phyloP scores from a whole-genome alignment of 2,329 filamentous ascomycete genomes.

The Metarhizium humberi region DNA sequence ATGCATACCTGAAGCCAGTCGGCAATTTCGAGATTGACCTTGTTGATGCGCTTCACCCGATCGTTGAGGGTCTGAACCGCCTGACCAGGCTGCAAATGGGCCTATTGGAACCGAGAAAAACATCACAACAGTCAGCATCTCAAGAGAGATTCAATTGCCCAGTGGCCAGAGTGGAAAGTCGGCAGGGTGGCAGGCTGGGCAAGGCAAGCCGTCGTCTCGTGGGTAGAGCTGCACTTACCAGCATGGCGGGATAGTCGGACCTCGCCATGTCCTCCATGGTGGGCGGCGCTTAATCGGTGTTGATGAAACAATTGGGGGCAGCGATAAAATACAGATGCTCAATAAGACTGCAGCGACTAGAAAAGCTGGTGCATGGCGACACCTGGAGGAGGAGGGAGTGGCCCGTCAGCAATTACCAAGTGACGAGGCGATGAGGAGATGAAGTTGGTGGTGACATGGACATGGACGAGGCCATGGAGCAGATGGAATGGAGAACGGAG shows the following conservation, averaged over 20 bases:
- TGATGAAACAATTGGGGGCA: not conserved
- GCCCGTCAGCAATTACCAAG: constrained; percentile 8
- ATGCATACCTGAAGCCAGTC: constrained; percentile 85
- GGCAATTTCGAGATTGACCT: constrained; percentile 82
- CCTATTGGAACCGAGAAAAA: constrained; percentile 39
- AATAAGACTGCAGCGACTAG: constrained; percentile 10
- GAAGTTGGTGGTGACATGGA: constrained; percentile 1
- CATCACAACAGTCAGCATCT: not conserved
- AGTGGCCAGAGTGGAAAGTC: not conserved
- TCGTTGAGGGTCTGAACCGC: constrained; percentile 77
- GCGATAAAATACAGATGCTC: constrained; percentile 17
- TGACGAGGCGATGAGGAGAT: constrained; percentile 2
- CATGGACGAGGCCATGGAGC: not conserved
- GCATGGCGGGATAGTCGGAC: constrained; percentile 86
- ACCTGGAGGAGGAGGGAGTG: constrained; percentile 2
- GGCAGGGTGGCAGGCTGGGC: constrained; percentile 4
- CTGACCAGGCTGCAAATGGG: constrained; percentile 69
- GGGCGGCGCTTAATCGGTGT: constrained; percentile 16
- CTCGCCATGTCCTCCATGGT: constrained; percentile 70
- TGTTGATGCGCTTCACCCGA: constrained; percentile 76
- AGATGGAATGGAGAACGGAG: not conserved
- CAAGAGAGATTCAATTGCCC: constrained; percentile 5
- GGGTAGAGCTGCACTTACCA: constrained; percentile 52
- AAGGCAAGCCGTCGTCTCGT: not conserved
- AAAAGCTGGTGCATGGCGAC: constrained; percentile 12